Conservation (phyloP, 768 basidiomycete species). For the Nidula microcarpa region DNA sequence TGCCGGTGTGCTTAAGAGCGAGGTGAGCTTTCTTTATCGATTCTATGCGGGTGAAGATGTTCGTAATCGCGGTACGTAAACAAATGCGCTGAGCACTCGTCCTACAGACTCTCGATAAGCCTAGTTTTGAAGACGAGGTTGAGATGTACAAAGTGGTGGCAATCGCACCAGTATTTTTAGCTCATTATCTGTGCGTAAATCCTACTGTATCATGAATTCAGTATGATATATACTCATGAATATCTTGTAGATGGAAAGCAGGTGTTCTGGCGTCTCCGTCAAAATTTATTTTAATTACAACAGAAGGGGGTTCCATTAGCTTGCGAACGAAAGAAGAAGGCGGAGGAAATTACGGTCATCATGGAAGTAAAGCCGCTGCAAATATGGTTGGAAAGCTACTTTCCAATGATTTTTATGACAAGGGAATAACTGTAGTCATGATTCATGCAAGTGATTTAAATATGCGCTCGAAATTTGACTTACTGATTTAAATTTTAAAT, state of each 20-base stretch:
- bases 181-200: constrained; percentile 17
- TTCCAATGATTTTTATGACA: constrained; percentile 31
- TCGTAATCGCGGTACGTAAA: background rate
- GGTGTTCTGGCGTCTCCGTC: constrained; percentile 20
- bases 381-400: constrained; percentile 47
- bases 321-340: constrained; percentile 41
- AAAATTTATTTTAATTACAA: constrained; percentile 39
- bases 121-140: constrained; percentile 32
- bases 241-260: constrained; percentile 10
- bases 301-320: constrained; percentile 42
- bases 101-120: constrained; percentile 28
- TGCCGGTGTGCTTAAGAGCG: constrained; percentile 34
- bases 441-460: constrained; percentile 32
- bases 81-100: background rate
- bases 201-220: background rate
- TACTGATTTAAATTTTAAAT: background rate
- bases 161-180: constrained; percentile 37
- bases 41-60: constrained; percentile 1
- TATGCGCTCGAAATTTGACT: background rate
- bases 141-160: constrained; percentile 43
- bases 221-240: background rate
- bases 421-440: constrained; percentile 35
- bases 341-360: constrained; percentile 46
- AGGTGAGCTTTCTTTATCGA: constrained; percentile 19
- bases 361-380: constrained; percentile 42